Base-by-base conservation (phyloP, 176 grass and related monocot species). In the Chloris gayana region DNA sequence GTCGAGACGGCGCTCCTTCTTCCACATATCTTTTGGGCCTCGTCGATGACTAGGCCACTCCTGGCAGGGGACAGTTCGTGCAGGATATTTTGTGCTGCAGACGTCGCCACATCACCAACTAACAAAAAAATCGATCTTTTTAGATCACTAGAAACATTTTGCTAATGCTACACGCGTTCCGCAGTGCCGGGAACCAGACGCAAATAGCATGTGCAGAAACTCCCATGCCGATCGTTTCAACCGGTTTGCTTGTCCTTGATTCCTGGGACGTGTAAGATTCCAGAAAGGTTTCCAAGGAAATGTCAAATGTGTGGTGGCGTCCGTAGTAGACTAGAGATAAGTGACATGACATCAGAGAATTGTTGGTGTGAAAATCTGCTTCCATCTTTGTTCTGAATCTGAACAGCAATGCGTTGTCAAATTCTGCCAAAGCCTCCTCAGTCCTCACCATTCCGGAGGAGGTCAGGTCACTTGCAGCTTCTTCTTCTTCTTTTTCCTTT, bases 231-330 rank as follows among this genome's bases (percentile, higher is more conserved):
- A n/a, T 7, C 61, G n/a, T n/a, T 65, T 79, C 44, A 73, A 34
- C 46, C 24, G 24, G 21, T 25, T 74, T 80, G 61, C 70, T 31
- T 81, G 41, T 80, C 37, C 77, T 21, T 49, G 50, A 81, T 86
- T 75, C 29, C 30, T 17, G 69, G 70, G 38, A 49, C 14, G 37
- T 47, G 72, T 1, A 56, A 22, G 30, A 61, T 29, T 61, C 58
- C 4, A 2, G 3, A 15, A 11, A 12, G 1, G 0, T 19, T 75
- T 27, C 1, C n/a, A 22, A 14, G 33, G 34, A 59, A 60, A 18
- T 60, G 54, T 37, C 35, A 37, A 37, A 37, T 37, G 35, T 3
- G 5, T 5, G 1, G 51, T 8, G 51, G 19, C 4, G 46, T 49
- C 47, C n/a, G n/a, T 13, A 8, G 56, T 11, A 26, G n/a, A 59